Base-by-base conservation (phyloP, 169 alveolate genomes). In the Cyclospora cayetanensis region DNA sequence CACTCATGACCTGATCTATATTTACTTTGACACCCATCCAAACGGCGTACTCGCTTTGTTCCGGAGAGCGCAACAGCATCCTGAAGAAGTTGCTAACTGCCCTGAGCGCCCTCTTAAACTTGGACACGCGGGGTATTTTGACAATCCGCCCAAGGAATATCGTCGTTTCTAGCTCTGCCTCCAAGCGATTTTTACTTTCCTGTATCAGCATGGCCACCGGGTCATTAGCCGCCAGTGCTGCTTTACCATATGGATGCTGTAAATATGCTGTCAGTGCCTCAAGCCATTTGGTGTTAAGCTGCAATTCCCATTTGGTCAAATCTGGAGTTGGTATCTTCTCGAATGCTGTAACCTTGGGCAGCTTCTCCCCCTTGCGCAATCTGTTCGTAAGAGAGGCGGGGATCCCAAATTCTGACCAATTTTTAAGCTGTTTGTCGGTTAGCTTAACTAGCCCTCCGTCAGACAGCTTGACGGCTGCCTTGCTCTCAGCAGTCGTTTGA, bases 11-110 rank as follows among this genome's bases (percentile, higher is more conserved):
- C 25, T 35, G 76, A 37, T 52, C 37, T 27, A 55, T 55, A 41
- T 82, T 43, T 1, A 82, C 39, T 79, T 82, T 82, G 7, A 82
- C 90, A 0, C 90, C 90, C 25, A 82, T 27, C 90, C 90, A 82
- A 1, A 82, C 90, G 2, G 90, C 90, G 25, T 53, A 82, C 39
- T 82, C 79, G 65, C 79, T 53, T 43, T 35, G 76, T 18, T 82
- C 79, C 29, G 63, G 53, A 39, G 39, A 55, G n/a, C 90, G 53
- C 76, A 82, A 79, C 79, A 82, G 63, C 55, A 63, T 29, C 27
- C 63, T 31, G 29, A 82, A 53, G 60, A 82, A 55, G 9, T 27
- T n/a, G 41, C 39, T 35, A 39, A 55, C 37, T 27, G 90, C 90
- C 15, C 79, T 50, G 39, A 42, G 53, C 31, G 79, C 79, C 12